Base-by-base conservation (phyloP, 129 eudicot genomes). In the Ambrosia trifida region DNA sequence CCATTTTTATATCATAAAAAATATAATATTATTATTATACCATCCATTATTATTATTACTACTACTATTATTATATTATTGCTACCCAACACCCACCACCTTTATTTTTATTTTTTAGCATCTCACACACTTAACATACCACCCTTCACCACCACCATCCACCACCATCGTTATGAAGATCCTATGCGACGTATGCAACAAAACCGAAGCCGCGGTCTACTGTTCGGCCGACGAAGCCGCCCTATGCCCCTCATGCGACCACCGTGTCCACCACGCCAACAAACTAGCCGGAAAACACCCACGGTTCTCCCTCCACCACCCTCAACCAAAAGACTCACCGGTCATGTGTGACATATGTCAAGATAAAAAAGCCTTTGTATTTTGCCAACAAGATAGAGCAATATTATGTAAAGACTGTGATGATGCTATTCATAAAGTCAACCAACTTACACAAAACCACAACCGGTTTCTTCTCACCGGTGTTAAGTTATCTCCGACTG, bases 281-380 rank as follows among this genome's bases (percentile, higher is more conserved):
- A 93, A 89, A 33, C 95, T 93, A 38, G 98, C 96, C 67, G 83
- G 91, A n/a, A 93, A 87, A 72, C 98, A 93, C 87, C 95, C 81
- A 0, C 90, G 98, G 0, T 93, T 85, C 83, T 79, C 96, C 54
- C 91, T 89, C 76, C 84, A 78, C 79, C 89, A 79, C 28, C 96
- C 98, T 10, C 53, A 95, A 12, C 58, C 87, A 6, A 74, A 86
- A 76, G 76, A 82, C 11, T 11, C 72, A 61, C 85, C 89, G 32
- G 53, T 24, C 28, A 24, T 81, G 14, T 90, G 97, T 43, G 97
- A 90, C 69, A 83, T 90, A 58, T 90, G 97, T 46, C 81, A 87
- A 84, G 89, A 90, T 4, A 87, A 76, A 44, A 87, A 81, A 66
- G 97, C 88, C 7, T 87, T 90, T 59, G 51, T 87, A 67, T 90